Base-by-base conservation (phyloP, 2,329 filamentous ascomycete species). In the Aschersonia sp. region DNA sequence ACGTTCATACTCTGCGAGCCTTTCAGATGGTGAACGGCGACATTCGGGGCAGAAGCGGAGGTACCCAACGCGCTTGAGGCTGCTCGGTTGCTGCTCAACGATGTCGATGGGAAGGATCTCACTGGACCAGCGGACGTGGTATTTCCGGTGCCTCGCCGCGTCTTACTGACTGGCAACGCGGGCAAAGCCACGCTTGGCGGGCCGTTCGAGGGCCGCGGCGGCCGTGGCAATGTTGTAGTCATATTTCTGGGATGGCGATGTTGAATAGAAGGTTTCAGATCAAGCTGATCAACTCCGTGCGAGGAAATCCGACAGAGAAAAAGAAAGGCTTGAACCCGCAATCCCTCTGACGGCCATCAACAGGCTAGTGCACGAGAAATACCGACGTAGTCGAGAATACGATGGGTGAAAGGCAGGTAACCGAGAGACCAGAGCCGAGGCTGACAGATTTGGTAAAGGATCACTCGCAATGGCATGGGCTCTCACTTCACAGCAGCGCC, bases 141-240 rank as follows among this genome's bases (percentile, higher is more conserved):
- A 50, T 59, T 68, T 48, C 66, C 74, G 49, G 69, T 80, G 64
- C 77, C 82, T 62, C 83, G 86, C 52, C 85, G 77, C 40, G 82
- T 80, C 65, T 88, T 92, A 44, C 73, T 65, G 20, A 85, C 71
- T 31, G 88, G 86, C 45, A 94, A 69, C 43, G 85, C 81, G 43
- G 88, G 86, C 30, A 92, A 70, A 31, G 83, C 78, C 52, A 80
- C 75, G 31, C 78, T 80, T 12, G 87, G 84, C 45, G 87, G 84
- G 50, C 80, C 83, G 56, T 81, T 71, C 6, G 83, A 80, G 30
- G 80, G 75, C 63, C 82, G 76, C 20, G 82, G 75, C 30, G 80
- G 75, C 61, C 80, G 75, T 47, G 84, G 83, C 46, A 86, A 70
- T 43, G 82, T 70, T 47, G 81, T 80, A 50, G 61, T 55, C 62